Conservation (phyloP, 345 rosid species). For the Eucalyptus erythrocorys region DNA sequence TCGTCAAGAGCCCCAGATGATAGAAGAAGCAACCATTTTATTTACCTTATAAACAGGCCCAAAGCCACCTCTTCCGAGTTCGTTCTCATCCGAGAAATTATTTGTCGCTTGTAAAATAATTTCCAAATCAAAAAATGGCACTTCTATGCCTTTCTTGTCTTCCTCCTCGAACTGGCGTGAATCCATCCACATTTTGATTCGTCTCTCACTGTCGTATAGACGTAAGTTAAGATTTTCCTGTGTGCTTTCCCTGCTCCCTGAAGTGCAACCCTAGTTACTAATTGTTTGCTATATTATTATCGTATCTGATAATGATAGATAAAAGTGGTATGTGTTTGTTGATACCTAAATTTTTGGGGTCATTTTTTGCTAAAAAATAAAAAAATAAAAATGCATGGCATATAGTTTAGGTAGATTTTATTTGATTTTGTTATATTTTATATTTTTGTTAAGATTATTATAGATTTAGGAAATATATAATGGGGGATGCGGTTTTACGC, state of each 20-base stretch:
- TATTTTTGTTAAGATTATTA: too few species aligned
- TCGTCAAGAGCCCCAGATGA: not conserved
- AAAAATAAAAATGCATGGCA: too few species aligned
- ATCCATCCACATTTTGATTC: conserved; percentile 14
- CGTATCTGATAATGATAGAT: not conserved
- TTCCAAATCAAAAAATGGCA: conserved; percentile 25
- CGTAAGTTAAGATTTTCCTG: not conserved
- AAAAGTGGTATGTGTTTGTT: not conserved
- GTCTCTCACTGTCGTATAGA: conserved; percentile 11
- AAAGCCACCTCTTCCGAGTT: conserved; percentile 48
- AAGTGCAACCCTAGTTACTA: not conserved
- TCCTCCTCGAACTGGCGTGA: conserved; percentile 8
- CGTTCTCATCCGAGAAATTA: conserved; percentile 28
- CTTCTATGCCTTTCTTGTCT: conserved; percentile 24
- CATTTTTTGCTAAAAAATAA: too few species aligned
- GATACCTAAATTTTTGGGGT: too few species aligned
- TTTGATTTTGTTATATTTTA: too few species aligned
- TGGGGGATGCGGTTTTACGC: too few species aligned
- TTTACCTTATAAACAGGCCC: conserved; percentile 57
- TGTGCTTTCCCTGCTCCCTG: not conserved
- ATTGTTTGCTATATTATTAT: not conserved
- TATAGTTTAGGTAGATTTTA: too few species aligned
- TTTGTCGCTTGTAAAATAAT: conserved; percentile 32
- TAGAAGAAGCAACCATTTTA: not conserved
- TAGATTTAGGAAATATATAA: too few species aligned